Conservation (phyloP, 1,284 basidiomycete genomes). For the Irpex rosettiformis region DNA sequence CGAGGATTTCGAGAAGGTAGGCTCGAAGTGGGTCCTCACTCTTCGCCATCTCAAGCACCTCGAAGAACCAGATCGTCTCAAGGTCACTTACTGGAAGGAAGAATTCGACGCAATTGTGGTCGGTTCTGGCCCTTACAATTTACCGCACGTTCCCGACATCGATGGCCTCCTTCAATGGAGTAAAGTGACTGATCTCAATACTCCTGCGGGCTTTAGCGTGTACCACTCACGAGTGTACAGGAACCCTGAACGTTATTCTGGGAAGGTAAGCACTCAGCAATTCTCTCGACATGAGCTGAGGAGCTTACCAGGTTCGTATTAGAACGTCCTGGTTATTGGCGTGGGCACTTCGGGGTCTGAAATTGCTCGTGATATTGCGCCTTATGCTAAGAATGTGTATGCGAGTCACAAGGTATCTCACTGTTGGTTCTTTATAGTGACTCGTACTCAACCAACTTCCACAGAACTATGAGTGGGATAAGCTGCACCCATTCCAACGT, state of each 20-base stretch:
- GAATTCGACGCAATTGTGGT: conserved; percentile 12
- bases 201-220: conserved; percentile 6
- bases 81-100: conserved; percentile 8
- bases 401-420: conserved; percentile 7
- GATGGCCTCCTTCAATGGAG: conserved; percentile 9
- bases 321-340: conserved; percentile 5
- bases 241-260: conserved; percentile 5
- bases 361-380: conserved; percentile 10
- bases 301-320: background rate
- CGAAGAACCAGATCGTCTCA: conserved; percentile 5
- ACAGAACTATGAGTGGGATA: conserved; percentile 11
- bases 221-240: conserved; percentile 12
- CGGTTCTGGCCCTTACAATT: background rate
- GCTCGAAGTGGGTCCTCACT: conserved; percentile 21
- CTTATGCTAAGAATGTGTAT: conserved; percentile 10
- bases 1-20: conserved; percentile 22
- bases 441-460: background rate
- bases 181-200: background rate
- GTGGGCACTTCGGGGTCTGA: conserved; percentile 8
- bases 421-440: background rate
- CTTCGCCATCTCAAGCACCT: conserved; percentile 14
- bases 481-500: conserved; percentile 12
- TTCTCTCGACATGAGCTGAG: background rate
- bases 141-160: conserved; percentile 11
- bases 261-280: background rate